A percentile compares a stretch with the other conserved stretches of the same genome.
These are phyloP conservation scores for Pichia terricola DNA, from an alignment of 1,139 yeast species.

Conservation along the genomic window DNA sequence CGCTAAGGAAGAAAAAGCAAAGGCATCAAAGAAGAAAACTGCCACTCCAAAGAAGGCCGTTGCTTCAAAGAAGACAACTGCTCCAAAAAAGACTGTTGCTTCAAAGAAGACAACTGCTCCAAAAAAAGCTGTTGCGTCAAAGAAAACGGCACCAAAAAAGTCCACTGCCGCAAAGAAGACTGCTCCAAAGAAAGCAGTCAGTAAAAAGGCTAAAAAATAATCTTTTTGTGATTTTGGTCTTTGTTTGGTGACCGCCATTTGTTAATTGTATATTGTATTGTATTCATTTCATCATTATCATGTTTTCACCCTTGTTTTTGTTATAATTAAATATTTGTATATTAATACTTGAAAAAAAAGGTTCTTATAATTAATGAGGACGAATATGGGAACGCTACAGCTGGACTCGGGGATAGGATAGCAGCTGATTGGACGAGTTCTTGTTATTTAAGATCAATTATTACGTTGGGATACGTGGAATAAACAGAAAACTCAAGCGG, in stretches of 20 bases:
- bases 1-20: conserved; percentile 10
- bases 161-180: not conserved
- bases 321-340: not conserved
- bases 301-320: too few relatives aligned
- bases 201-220: conserved; percentile 21
- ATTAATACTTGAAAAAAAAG: not conserved
- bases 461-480: too few relatives aligned
- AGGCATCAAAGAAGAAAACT: conserved; percentile 8
- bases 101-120: conserved; percentile 12
- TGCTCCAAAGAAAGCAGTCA: conserved; percentile 18
- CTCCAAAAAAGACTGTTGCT: not conserved
- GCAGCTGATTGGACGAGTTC: too few relatives aligned
- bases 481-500: too few relatives aligned
- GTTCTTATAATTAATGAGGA: too few relatives aligned
- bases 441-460: too few relatives aligned
- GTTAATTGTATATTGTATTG: too few relatives aligned
- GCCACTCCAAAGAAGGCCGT: not conserved
- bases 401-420: not conserved
- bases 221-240: not conserved
- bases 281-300: too few relatives aligned
- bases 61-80: conserved; percentile 16
- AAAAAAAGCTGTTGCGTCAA: not conserved
- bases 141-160: not conserved
- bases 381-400: not conserved
- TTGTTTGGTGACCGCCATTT: not conserved